Conservation (phyloP, 2,329 filamentous ascomycete genomes). For the Aspergillus intermedius region DNA sequence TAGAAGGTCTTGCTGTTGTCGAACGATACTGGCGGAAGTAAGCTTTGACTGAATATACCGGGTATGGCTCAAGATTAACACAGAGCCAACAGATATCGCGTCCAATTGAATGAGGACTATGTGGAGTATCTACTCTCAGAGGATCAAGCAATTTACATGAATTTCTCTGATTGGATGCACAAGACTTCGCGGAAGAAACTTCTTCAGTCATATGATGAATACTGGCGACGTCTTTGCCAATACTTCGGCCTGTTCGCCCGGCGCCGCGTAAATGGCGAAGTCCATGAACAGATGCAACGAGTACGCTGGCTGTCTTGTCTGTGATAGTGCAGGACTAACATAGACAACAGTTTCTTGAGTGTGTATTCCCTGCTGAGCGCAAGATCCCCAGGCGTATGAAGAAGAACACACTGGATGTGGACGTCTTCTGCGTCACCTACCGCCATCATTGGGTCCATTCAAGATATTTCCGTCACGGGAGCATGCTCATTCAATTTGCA, state of each 20-base stretch:
- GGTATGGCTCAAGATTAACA: background rate
- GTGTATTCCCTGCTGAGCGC: constrained; percentile 11
- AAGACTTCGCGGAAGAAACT: constrained; percentile 10
- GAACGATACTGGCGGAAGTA: background rate
- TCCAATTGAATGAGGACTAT: constrained; percentile 11
- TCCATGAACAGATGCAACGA: constrained; percentile 17
- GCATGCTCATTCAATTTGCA: constrained; percentile 17
- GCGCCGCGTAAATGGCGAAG: constrained; percentile 12
- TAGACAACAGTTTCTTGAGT: constrained; percentile 17
- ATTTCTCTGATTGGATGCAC: constrained; percentile 13
- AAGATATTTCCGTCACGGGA: constrained; percentile 15
- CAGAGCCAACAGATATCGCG: constrained; percentile 7
- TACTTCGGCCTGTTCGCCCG: constrained; percentile 8
- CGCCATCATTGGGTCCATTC: constrained; percentile 20
- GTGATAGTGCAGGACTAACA: background rate
- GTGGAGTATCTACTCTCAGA: constrained; percentile 10
- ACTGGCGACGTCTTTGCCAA: constrained; percentile 9
- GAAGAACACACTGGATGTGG: constrained; percentile 15
- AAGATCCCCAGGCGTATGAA: constrained; percentile 14
- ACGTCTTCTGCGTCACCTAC: constrained; percentile 16
- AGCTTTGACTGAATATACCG: background rate
- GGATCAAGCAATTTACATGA: constrained; percentile 12
- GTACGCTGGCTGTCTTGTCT: constrained; percentile 8
- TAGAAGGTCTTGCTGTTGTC: background rate
- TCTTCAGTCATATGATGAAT: constrained; percentile 12